These are phyloP conservation scores for Pseudozyma pruni DNA, from an alignment of 1,284 basidiomycete species.

Conservation along the genomic window DNA sequence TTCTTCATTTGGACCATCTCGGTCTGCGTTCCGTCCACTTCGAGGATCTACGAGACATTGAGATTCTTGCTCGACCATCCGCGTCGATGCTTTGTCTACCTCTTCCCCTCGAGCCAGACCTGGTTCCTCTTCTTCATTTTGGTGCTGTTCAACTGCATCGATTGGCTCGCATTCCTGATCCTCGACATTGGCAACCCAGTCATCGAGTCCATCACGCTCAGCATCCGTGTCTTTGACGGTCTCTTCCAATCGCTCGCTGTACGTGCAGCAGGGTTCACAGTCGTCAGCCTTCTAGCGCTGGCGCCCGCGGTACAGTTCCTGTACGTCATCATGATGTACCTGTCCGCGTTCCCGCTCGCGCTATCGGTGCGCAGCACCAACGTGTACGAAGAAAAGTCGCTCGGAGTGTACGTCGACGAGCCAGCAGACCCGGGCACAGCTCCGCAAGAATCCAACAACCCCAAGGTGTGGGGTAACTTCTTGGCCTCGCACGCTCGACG, in stretches of 20 bases:
- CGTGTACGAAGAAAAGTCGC: conserved; percentile 85
- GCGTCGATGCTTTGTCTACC: conserved; percentile 89
- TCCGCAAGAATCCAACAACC: conserved; percentile 27
- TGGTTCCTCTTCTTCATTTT: conserved; percentile 85
- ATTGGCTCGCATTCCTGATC: conserved; percentile 89
- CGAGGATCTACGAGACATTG: conserved; percentile 80
- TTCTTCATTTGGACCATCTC: conserved; percentile 75
- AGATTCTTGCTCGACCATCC: conserved; percentile 95
- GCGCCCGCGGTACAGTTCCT: conserved; percentile 88
- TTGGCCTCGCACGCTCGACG: conserved; percentile 81
- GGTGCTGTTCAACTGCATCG: conserved; percentile 77
- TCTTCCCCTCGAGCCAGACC: conserved; percentile 90
- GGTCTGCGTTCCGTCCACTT: conserved; percentile 74
- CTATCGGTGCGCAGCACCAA: conserved; percentile 93
- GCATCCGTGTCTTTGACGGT: conserved; percentile 68
- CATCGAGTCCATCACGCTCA: conserved; percentile 78
- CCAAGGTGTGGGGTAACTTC: conserved; percentile 79
- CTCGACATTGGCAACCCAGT: conserved; percentile 84
- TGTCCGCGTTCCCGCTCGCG: conserved; percentile 71
- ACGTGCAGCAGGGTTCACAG: conserved; percentile 85
- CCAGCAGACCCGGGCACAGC: conserved; percentile 6
- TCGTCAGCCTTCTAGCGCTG: conserved; percentile 77
- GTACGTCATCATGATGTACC: conserved; percentile 76
- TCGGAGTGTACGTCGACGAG: conserved; percentile 59
- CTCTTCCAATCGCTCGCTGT: conserved; percentile 74